A percentile compares a stretch with the other conserved stretches of the same genome.
These are phyloP conservation scores for Neopestalotiopsis rosae DNA, from an alignment of 2,329 filamentous ascomycete species.

Conservation along the genomic window DNA sequence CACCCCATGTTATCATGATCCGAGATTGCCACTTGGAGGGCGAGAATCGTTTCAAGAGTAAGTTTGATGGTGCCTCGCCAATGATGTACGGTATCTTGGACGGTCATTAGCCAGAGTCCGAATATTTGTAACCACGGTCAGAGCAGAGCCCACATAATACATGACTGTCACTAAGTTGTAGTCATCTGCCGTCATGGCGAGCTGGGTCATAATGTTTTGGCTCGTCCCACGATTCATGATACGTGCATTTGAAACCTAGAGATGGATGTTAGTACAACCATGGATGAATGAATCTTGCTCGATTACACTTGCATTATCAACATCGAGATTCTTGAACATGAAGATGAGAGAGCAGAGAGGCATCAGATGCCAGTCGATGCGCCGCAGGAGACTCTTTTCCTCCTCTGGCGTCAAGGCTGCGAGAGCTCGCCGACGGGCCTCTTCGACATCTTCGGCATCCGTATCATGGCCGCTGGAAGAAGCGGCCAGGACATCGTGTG, in stretches of 20 bases:
- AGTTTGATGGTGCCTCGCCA: slow-evolving; percentile 45
- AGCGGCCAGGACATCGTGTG: background rate
- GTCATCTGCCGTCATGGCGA: slow-evolving; percentile 44
- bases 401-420: slow-evolving; percentile 42
- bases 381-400: slow-evolving; percentile 48
- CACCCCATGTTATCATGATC: slow-evolving; percentile 47
- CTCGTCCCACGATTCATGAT: slow-evolving; percentile 49
- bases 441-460: background rate
- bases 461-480: background rate
- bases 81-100: slow-evolving; percentile 43
- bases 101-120: background rate
- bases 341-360: slow-evolving; percentile 46
- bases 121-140: no score
- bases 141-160: slow-evolving; percentile 41
- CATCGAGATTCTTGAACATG: slow-evolving; percentile 46
- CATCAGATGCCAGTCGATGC: slow-evolving; percentile 48
- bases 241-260: slow-evolving; percentile 44
- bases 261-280: background rate
- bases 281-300: background rate
- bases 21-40: slow-evolving; percentile 46
- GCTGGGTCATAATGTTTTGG: slow-evolving; percentile 46
- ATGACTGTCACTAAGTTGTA: slow-evolving; percentile 44
- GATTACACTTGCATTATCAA: slow-evolving; percentile 36
- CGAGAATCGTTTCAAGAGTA: slow-evolving; percentile 43
- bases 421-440: background rate